Conservation (phyloP, 768 basidiomycete genomes). For the Macrocybe gigantea region DNA sequence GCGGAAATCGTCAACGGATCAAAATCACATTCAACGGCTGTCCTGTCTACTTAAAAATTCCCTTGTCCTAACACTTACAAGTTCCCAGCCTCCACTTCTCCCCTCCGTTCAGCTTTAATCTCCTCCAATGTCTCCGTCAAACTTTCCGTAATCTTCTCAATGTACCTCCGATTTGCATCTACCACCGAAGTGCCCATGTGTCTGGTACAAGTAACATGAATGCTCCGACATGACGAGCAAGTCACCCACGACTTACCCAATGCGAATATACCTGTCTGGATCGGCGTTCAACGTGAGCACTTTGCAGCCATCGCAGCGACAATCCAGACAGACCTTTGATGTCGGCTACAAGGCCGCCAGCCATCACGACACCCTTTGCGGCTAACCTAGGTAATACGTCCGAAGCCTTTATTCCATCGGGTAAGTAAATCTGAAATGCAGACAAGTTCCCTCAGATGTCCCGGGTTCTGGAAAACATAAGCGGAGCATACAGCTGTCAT, state of each 20-base stretch:
- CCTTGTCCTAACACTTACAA: too few relatives aligned
- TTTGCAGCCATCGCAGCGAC: neutral
- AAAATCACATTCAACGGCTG: too few relatives aligned
- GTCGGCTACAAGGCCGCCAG: slow-evolving; percentile 75
- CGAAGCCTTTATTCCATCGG: slow-evolving; percentile 60
- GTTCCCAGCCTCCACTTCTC: too few relatives aligned
- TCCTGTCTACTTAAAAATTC: too few relatives aligned
- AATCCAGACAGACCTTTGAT: slow-evolving; percentile 48
- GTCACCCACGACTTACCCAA: slow-evolving; percentile 42
- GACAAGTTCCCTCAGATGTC: too few relatives aligned
- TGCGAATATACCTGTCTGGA: slow-evolving; percentile 72
- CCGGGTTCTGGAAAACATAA: neutral
- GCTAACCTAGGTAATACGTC: slow-evolving; percentile 66
- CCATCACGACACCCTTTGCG: slow-evolving; percentile 65
- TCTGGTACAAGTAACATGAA: slow-evolving; percentile 24
- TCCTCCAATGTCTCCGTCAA: slow-evolving; percentile 44
- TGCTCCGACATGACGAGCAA: neutral
- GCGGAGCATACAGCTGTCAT: slow-evolving; percentile 66
- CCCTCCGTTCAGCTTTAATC: slow-evolving; percentile 8
- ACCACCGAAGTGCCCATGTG: slow-evolving; percentile 85
- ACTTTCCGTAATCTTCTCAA: slow-evolving; percentile 56
- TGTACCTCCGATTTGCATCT: slow-evolving; percentile 57
- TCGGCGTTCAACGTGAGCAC: slow-evolving; percentile 7
- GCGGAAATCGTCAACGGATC: too few relatives aligned
- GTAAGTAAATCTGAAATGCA: slow-evolving; percentile 54